Evolutionary conservation across 495 filamentous ascomycete genomes (phyloP).

Genomic region (Neurospora sp.): DNA sequence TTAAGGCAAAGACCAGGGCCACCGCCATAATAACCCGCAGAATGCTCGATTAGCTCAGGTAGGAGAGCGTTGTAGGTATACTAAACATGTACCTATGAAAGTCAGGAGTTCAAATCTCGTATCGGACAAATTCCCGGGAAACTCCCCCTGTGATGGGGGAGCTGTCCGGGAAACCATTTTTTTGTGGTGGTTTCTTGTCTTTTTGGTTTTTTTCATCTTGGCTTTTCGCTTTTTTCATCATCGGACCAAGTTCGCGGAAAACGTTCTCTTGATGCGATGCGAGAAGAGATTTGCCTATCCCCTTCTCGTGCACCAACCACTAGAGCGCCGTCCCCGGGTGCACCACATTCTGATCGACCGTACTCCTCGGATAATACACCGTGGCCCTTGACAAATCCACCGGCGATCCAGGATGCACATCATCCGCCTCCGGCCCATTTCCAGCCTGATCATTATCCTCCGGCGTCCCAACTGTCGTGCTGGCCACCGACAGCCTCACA

Average conservation of each 20-base stretch:
- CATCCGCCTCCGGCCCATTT: background rate
- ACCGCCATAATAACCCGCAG: background rate
- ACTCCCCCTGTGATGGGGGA: no score
- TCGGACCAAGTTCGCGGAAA: background rate
- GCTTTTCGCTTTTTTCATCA: background rate
- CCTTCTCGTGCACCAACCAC: background rate
- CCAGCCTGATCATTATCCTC: background rate
- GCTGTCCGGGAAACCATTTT: no score
- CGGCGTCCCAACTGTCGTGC: background rate
- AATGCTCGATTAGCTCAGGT: background rate
- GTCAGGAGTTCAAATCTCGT: background rate
- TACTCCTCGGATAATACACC: background rate
- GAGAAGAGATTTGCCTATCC: background rate
- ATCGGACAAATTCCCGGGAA: no score
- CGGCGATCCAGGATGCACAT: background rate
- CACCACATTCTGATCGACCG: background rate
- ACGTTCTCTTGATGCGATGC: background rate
- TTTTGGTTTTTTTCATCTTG: background rate
- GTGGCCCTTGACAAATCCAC: background rate
- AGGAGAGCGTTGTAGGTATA: no score
- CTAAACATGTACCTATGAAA: background rate
- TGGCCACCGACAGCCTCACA: background rate
- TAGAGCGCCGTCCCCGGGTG: background rate
- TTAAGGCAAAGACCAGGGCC: background rate
- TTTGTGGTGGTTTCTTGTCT: background rate